These are phyloP conservation scores for Tolypocladium nubicola DNA, from an alignment of 2,329 filamentous ascomycete genomes.

Conservation along the genomic window DNA sequence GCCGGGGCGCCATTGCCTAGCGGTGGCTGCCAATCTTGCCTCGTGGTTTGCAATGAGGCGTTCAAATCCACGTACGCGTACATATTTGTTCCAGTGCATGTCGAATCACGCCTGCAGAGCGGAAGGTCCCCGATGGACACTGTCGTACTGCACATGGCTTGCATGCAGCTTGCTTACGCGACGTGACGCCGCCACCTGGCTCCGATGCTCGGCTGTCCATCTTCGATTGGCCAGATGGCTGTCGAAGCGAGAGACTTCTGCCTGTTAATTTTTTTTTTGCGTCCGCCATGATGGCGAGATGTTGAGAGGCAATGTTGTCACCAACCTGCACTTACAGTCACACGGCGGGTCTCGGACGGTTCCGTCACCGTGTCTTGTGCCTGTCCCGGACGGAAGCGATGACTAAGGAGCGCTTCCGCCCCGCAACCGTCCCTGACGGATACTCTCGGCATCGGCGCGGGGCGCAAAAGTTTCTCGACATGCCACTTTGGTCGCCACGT, in stretches of 20 bases:
- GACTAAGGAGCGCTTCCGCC: background rate
- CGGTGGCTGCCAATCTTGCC: too few species aligned
- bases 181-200: background rate
- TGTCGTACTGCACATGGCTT: too few species aligned
- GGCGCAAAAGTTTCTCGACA: background rate
- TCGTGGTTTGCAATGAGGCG: too few species aligned
- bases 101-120: too few species aligned
- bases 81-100: too few species aligned
- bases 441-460: conserved; percentile 20
- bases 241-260: background rate
- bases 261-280: background rate
- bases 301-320: background rate
- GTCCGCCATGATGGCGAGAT: background rate
- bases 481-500: background rate
- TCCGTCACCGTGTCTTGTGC: background rate
- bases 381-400: background rate
- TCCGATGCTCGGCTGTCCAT: background rate
- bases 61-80: too few species aligned
- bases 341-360: background rate
- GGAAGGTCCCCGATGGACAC: too few species aligned
- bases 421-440: conserved; percentile 5
- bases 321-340: background rate
- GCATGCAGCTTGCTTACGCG: background rate
- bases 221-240: background rate
- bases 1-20: too few species aligned